Base-by-base conservation (phyloP, 2,329 filamentous ascomycete species). In the Aspergillus ruber region DNA sequence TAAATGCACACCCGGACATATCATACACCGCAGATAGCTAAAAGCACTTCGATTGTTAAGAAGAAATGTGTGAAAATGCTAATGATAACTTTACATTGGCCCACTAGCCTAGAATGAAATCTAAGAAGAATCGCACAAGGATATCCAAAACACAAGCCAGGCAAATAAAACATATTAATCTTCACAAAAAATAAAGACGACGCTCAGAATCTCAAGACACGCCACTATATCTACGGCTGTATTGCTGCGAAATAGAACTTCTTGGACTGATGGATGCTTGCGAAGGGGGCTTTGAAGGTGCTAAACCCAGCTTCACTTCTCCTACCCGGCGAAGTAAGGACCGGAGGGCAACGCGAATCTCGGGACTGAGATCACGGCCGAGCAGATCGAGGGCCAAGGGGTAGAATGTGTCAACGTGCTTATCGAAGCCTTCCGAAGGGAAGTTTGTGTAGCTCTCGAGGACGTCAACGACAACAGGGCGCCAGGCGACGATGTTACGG, bases 401-500 rank as follows among this genome's bases (percentile, higher is more conserved):
- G 62, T 95, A 95, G 67, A 98, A 97, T 3, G 83, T 83, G 41
- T 81, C 76, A 6, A 95, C 79, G 59, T 97, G 84, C 49, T 84
- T 82, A 46, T 81, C 80, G 59, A 98, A 98, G 39, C 88, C 87
- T 20, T 83, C 78, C 15, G 81, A 77, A 0, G 89, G 87, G 72
- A 97, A 96, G 6, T 82, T 85, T 0, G 84, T 84, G 66, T 91
- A 97, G 1, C 93, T 93, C 62, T 98, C 91, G 8, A 99, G 76
- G 7, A 98, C 93, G 63, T 95, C 93, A 15, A 98, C 90, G 1
- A 99, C 93, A 0, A 98, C 93, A 0, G 93, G 93, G 15, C 93
- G 80, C 93, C 93, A 99, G 0, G 94, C 95, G 21, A 94, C 82
- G 47, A 98, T 95, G 68, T 98, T 98, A 47, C 93, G 81, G 65